Evolutionary conservation across 495 filamentous ascomycete genomes (phyloP).

Genomic region (Paragyromitra xinjiangensis): DNA sequence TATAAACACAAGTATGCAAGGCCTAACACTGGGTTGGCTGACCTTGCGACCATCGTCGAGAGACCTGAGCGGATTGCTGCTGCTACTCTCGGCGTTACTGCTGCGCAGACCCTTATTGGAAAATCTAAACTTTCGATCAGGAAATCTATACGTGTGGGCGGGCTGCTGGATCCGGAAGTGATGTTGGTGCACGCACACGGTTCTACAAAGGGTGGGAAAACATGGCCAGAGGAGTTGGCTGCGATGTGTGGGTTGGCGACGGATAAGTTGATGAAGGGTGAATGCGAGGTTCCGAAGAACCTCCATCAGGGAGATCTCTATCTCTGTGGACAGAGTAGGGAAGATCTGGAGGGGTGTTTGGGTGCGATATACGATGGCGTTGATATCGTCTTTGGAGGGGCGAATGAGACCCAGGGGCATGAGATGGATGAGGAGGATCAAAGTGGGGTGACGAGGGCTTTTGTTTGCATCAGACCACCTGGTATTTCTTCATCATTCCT

Average conservation of each 20-base stretch:
- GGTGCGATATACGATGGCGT: constrained; percentile 95
- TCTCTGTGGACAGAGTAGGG: constrained; percentile 76
- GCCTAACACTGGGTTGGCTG: constrained; percentile 72
- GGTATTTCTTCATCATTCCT: constrained; percentile 29
- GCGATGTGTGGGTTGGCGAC: constrained; percentile 66
- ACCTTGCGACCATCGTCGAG: constrained; percentile 82
- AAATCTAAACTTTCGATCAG: constrained; percentile 62
- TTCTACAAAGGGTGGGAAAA: constrained; percentile 55
- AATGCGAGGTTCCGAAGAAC: constrained; percentile 54
- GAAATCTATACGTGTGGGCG: constrained; percentile 52
- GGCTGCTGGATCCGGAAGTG: constrained; percentile 55
- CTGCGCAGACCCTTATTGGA: constrained; percentile 89
- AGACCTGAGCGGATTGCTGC: constrained; percentile 91
- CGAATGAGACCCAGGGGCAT: constrained; percentile 45
- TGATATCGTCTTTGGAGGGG: constrained; percentile 75
- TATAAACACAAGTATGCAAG: constrained; percentile 91
- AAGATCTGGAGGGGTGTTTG: constrained; percentile 83
- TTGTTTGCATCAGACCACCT: constrained; percentile 74
- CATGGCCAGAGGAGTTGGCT: constrained; percentile 63
- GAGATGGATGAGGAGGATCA: constrained; percentile 48
- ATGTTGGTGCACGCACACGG: constrained; percentile 67
- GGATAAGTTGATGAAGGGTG: constrained; percentile 72
- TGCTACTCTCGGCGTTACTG: constrained; percentile 77
- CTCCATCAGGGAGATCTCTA: constrained; percentile 56
- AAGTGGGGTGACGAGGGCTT: constrained; percentile 53